Evolutionary conservation across 768 basidiomycete genomes (phyloP), one percentile per base, ranked within the genome.

Genomic region (Suillus tomentosus): DNA sequence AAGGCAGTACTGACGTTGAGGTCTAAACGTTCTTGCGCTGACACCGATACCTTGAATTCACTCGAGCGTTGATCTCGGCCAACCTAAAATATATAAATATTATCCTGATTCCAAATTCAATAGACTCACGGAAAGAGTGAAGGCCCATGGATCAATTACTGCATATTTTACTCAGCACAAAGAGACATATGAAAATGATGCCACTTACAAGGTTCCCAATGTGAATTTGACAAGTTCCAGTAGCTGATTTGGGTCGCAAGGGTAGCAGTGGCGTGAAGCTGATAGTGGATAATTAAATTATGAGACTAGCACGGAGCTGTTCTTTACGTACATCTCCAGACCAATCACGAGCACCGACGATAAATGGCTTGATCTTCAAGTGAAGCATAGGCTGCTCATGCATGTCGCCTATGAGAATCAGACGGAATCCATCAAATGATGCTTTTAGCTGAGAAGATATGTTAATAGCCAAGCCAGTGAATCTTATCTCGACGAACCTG

Each of bases 61-160:
- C 82, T 80, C 0, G 81, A 78, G 6, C 78, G 64, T 47, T 73
- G 78, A 48, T 87, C 85, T 76, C 82, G 88, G 11, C 78, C 74
- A 42, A 86, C 76, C 92, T 92, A 65, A 54, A 24, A 61, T 31
- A 34, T 53, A 58, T 71, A 50, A 73, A 67, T 47, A 37, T n/a
- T 50, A 54, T n/a, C 10, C 10, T 19, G 8, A 42, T 27, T 22
- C 40, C 6, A 39, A 14, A n/a, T 27, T 68, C n/a, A 63, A 22
- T 55, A 24, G 37, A 73, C 73, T 69, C 70, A 95, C 93, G 64
- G 83, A 82, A 55, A 91, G 73, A 11, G 88, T 87, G 68, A 97
- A 91, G 19, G 88, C 90, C 96, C 96, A 99, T 3, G 97, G 97
- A 72, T 99, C 97, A 66, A 96, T 93, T 61, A 99, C 91, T 93